Conservation (phyloP, 129 eudicot genomes). For the Apium graveolens region DNA sequence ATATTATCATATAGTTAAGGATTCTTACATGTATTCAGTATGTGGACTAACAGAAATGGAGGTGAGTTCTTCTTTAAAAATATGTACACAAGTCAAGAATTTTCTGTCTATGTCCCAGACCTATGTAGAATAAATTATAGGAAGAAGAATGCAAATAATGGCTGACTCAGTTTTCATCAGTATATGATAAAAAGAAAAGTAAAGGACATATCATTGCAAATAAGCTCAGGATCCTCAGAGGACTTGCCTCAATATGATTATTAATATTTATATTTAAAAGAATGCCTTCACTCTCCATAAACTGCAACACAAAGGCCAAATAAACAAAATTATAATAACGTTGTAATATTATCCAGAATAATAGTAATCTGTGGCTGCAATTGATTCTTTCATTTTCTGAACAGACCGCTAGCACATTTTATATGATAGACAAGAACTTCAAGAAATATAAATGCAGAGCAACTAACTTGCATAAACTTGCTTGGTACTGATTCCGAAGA, state of each 20-base stretch:
- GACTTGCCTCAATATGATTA: constrained; percentile 75
- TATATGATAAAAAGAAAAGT: neutral
- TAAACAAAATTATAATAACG: constrained; percentile 10
- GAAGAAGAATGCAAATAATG: constrained; percentile 1
- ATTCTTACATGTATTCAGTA: constrained; percentile 67
- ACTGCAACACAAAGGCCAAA: constrained; percentile 36
- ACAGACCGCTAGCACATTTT: neutral
- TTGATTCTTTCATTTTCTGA: neutral
- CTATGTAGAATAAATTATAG: constrained; percentile 22
- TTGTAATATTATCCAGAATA: neutral
- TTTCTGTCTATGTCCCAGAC: constrained; percentile 77
- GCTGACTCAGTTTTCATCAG: neutral
- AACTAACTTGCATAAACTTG: constrained; percentile 66
- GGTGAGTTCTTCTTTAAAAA: constrained; percentile 52
- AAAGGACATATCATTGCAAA: constrained; percentile 1
- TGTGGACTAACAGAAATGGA: constrained; percentile 58
- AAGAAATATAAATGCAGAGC: neutral
- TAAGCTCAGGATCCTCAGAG: constrained; percentile 13
- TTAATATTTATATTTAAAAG: constrained; percentile 58
- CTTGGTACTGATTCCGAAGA: constrained; percentile 57
- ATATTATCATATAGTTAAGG: constrained; percentile 17
- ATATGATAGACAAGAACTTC: neutral
- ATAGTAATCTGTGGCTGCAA: neutral
- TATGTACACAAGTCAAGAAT: constrained; percentile 43
- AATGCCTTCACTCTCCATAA: constrained; percentile 59